Evolutionary conservation across 345 rosid genomes (phyloP), one percentile per base, ranked within the genome.

Genomic region (Lepidium aucheri): DNA sequence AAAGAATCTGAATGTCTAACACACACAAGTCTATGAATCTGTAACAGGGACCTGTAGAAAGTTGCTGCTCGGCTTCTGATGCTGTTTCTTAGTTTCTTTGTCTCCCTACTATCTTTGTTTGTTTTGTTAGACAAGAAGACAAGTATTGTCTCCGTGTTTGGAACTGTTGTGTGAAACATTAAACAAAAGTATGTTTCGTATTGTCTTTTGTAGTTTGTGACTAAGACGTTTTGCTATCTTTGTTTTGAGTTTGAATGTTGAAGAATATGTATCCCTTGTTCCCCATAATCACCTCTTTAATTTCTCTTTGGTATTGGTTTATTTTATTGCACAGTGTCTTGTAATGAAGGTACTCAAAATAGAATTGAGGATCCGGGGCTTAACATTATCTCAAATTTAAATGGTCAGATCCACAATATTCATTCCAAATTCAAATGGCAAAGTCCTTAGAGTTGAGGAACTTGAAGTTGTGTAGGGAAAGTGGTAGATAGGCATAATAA

Each of bases 1-100:
- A 0, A 22, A 4, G 43, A 42, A 35, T 50, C 35, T 65, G 62
- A 49, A 9, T 35, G 2, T 58, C 9, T 65, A 57, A 35, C 63
- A 39, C 28, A 72, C 50, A 65, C 46, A 65, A 72, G 18, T 26
- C 34, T 13, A 2, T 52, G 26, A 35, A 9, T 50, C 59, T 65
- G 72, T 51, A 42, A 59, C 76, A 73, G 76, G 62, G 61, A 52
- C 62, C 35, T 43, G 22, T 45, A 24, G 50, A 58, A 58, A 59
- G 72, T 56, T 65, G 72, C 67, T 44, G 30, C 45, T 57, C 55
- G 41, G 71, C 56, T 51, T 44, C 17, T 13, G 76, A 50, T 51
- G 26, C 66, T 51, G 46, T 60, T 54, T 56, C 65, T 14, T 50
- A 43, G 76, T 65, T 64, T 53, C 71, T 33, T 41, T 41, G 60